Conservation (phyloP, 768 basidiomycete species). For the Boletus rufocinnamomeus region DNA sequence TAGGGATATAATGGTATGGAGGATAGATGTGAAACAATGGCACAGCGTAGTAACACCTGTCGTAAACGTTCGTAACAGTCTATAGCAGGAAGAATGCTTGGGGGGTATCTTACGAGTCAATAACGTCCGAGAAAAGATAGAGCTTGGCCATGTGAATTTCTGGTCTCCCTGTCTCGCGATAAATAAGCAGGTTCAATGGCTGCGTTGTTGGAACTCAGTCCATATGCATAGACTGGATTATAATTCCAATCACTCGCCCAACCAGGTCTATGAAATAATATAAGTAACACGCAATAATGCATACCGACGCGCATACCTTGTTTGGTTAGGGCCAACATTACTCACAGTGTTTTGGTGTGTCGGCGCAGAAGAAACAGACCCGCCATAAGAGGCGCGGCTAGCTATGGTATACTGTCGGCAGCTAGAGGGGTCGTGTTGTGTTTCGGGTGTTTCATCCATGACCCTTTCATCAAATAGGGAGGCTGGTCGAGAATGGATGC, state of each 20-base stretch:
- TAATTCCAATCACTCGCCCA: constrained; percentile 28
- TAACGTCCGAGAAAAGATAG: constrained; percentile 17
- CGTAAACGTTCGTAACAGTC: constrained; percentile 7
- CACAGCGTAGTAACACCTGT: background rate
- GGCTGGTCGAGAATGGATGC: constrained; percentile 13
- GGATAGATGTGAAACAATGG: constrained; percentile 3
- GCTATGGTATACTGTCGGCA: constrained; percentile 2
- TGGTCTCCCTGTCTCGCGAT: constrained; percentile 7
- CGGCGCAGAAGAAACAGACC: constrained; percentile 1
- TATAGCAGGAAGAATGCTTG: background rate
- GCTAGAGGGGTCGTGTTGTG: constrained; percentile 1
- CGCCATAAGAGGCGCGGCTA: constrained; percentile 1
- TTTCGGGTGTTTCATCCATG: constrained; percentile 6
- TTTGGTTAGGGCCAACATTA: constrained; percentile 4
- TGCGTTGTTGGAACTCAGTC: constrained; percentile 4
- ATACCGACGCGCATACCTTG: constrained; percentile 14
- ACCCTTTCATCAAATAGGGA: constrained; percentile 7
- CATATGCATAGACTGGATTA: constrained; percentile 12
- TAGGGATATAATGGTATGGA: constrained; percentile 16
- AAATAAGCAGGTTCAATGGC: constrained; percentile 3
- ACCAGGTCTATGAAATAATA: constrained; percentile 5
- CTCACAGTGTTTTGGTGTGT: constrained; percentile 5
- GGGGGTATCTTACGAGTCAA: constrained; percentile 11
- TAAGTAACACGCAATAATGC: background rate
- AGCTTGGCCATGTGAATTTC: constrained; percentile 6